phyloP scores from a whole-genome alignment of 768 basidiomycete genomes.

The Fomitopsis serialis region DNA sequence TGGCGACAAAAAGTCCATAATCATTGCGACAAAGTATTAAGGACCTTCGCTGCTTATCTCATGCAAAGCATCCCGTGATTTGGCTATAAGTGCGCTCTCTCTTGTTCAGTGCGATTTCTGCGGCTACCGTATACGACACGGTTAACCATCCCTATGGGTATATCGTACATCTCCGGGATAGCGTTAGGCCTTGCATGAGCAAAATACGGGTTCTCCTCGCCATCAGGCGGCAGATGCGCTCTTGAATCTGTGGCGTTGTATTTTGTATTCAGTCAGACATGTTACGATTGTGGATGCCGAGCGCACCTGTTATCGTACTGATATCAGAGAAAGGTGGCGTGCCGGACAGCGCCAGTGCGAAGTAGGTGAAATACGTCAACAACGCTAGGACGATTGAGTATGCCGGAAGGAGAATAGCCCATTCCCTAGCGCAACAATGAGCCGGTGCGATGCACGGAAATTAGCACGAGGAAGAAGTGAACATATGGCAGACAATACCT shows the following conservation, averaged over 20 bases:
- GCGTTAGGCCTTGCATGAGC: constrained; percentile 39
- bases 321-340: constrained; percentile 70
- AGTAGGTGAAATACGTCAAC: constrained; percentile 73
- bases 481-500: constrained; percentile 14
- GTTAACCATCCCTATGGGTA: constrained; percentile 79
- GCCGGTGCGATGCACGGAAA: constrained; percentile 7
- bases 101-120: neutral
- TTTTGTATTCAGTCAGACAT: constrained; percentile 3
- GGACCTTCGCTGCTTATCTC: no score
- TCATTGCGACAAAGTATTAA: no score
- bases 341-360: constrained; percentile 62
- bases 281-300: neutral
- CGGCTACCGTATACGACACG: constrained; percentile 51
- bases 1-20: no score
- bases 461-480: constrained; percentile 5
- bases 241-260: constrained; percentile 45
- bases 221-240: constrained; percentile 40
- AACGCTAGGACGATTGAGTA: constrained; percentile 68
- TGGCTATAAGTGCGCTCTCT: neutral
- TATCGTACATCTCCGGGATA: constrained; percentile 70
- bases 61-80: neutral
- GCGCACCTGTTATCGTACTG: constrained; percentile 61
- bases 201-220: constrained; percentile 39
- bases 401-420: constrained; percentile 78
- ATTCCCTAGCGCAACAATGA: constrained; percentile 53